These are phyloP conservation scores for Aspergillus luchuensis DNA, from an alignment of 2,329 filamentous ascomycete genomes.

Conservation along the genomic window DNA sequence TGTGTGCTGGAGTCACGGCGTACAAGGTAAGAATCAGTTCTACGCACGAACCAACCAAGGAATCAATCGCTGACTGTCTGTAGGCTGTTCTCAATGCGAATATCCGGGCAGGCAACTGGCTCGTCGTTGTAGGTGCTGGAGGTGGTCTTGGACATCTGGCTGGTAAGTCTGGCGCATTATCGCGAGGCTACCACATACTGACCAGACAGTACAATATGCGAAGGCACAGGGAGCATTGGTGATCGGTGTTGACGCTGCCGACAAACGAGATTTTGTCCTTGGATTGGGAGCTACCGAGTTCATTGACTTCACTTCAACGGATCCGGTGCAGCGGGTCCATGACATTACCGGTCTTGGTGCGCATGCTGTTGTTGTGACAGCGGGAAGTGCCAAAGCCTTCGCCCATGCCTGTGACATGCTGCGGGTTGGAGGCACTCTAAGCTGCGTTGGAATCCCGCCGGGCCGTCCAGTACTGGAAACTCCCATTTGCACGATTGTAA, in stretches of 20 bases:
- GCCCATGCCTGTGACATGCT: slow-evolving; percentile 48
- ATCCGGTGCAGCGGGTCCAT: slow-evolving; percentile 38
- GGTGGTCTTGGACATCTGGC: slow-evolving; percentile 51
- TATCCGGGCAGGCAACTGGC: slow-evolving; percentile 43
- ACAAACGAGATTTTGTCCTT: slow-evolving; percentile 43
- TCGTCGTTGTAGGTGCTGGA: slow-evolving; percentile 51
- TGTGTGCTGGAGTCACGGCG: slow-evolving; percentile 50
- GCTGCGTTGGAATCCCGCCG: slow-evolving; percentile 49
- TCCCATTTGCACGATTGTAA: slow-evolving; percentile 48
- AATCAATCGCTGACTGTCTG: not conserved
- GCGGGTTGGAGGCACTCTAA: slow-evolving; percentile 46
- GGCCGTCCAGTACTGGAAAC: slow-evolving; percentile 44
- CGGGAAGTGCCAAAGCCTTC: slow-evolving; percentile 46
- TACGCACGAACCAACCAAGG: no score
- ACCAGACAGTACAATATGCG: slow-evolving; percentile 46
- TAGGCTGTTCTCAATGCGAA: slow-evolving; percentile 48
- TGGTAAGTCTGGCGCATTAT: slow-evolving; percentile 28
- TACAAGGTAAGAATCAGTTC: slow-evolving; percentile 39
- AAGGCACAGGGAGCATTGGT: slow-evolving; percentile 45
- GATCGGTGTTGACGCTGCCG: slow-evolving; percentile 46
- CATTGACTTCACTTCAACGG: slow-evolving; percentile 43
- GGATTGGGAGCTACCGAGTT: slow-evolving; percentile 45
- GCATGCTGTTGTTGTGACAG: slow-evolving; percentile 47
- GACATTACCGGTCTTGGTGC: slow-evolving; percentile 44
- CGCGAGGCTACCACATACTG: not conserved